phyloP scores from a whole-genome alignment of 2,329 filamentous ascomycete genomes.

The Cladophialophora bantiana region DNA sequence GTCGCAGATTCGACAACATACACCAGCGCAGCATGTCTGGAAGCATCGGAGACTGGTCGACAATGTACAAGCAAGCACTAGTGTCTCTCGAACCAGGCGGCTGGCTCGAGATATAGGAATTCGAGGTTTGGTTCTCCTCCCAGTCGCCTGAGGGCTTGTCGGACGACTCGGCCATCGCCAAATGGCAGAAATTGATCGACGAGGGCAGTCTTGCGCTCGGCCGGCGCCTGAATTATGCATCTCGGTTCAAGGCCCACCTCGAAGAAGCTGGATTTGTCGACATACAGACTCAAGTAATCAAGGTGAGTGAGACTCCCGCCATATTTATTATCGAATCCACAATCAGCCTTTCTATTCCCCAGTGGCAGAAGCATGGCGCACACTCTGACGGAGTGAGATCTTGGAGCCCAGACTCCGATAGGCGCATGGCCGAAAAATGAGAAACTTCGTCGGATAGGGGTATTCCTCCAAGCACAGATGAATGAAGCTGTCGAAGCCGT shows the following conservation, averaged over 20 bases:
- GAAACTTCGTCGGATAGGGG: conserved; percentile 51
- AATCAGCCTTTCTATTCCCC: too few relatives aligned
- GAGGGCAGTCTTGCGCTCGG: conserved; percentile 40
- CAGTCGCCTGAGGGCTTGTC: conserved; percentile 29
- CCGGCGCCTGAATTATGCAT: conserved; percentile 33
- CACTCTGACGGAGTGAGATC: background rate
- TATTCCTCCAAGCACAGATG: conserved; percentile 43
- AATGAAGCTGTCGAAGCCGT: conserved; percentile 48
- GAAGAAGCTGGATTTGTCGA: conserved; percentile 41
- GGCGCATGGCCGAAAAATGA: conserved; percentile 44
- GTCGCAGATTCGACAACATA: conserved; percentile 40
- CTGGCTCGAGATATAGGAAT: conserved; percentile 51
- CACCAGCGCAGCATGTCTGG: conserved; percentile 45
- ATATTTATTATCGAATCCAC: too few relatives aligned
- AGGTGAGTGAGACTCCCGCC: conserved; percentile 23
- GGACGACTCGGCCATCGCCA: conserved; percentile 13
- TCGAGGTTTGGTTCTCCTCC: conserved; percentile 39
- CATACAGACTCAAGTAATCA: conserved; percentile 40
- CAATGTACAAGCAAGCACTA: conserved; percentile 41
- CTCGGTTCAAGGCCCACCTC: conserved; percentile 40
- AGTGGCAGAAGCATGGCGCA: background rate
- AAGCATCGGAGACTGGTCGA: conserved; percentile 49
- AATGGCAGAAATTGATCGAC: conserved; percentile 41
- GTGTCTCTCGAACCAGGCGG: conserved; percentile 43
- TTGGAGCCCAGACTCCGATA: conserved; percentile 37